Conservation (phyloP, 495 filamentous ascomycete genomes). For the Usnea hakonensis region DNA sequence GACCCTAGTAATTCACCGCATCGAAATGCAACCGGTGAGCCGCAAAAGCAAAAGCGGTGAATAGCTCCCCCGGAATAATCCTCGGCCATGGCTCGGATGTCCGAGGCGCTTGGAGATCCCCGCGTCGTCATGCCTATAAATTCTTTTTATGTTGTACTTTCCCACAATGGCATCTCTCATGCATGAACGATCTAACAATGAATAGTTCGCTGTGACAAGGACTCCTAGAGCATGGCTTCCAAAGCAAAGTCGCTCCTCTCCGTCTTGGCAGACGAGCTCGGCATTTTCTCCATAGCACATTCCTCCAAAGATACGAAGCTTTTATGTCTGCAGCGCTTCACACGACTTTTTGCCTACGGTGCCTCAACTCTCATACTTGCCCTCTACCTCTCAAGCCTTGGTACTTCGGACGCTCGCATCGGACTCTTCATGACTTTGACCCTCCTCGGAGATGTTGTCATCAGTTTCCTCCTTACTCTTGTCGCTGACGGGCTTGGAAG, state of each 20-base stretch:
- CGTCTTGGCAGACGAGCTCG: conserved; percentile 26
- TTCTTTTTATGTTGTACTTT: too few relatives aligned
- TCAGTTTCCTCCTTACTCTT: conserved; percentile 68
- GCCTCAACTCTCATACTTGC: conserved; percentile 68
- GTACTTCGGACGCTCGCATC: conserved; percentile 60
- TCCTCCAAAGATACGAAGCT: conserved; percentile 59
- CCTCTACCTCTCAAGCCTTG: conserved; percentile 57
- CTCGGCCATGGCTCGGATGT: neutral
- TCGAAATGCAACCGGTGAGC: too few relatives aligned
- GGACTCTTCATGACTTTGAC: conserved; percentile 87
- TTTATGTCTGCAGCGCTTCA: conserved; percentile 59
- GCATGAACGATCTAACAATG: neutral
- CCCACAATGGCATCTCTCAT: neutral
- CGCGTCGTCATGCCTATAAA: neutral
- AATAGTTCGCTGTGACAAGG: neutral
- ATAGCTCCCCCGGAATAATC: neutral
- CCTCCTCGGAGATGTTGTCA: conserved; percentile 66
- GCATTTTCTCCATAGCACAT: conserved; percentile 42
- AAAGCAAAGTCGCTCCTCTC: conserved; percentile 2
- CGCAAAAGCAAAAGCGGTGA: neutral
- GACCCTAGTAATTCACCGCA: too few relatives aligned
- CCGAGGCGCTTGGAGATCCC: neutral
- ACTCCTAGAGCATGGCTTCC: neutral
- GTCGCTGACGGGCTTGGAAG: conserved; percentile 69
- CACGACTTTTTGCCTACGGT: conserved; percentile 76